A percentile compares a stretch with the other conserved stretches of the same genome.
Conservation (phyloP, 2,329 filamentous ascomycete genomes). For the Pyrenochaeta sp. region DNA sequence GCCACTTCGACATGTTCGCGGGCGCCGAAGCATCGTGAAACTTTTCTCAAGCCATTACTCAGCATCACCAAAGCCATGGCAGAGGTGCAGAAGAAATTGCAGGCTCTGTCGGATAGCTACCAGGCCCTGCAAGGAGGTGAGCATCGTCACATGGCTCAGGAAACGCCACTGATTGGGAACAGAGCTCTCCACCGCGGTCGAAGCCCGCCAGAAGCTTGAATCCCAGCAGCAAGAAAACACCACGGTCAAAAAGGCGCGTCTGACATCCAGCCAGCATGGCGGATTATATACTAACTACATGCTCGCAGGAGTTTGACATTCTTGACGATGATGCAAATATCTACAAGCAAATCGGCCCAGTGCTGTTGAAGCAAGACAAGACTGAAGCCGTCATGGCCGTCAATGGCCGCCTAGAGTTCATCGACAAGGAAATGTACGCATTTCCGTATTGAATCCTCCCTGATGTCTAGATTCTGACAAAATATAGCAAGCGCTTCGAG, state of each 20-base stretch:
- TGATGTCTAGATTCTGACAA: slow-evolving; percentile 7
- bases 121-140: slow-evolving; percentile 84
- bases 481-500: slow-evolving; percentile 69
- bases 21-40: slow-evolving; percentile 18
- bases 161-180: no score
- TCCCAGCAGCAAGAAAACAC: slow-evolving; percentile 93
- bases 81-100: slow-evolving; percentile 77
- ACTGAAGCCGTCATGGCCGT: slow-evolving; percentile 89
- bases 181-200: slow-evolving; percentile 82
- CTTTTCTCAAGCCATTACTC: slow-evolving; percentile 31
- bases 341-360: slow-evolving; percentile 94
- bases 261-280: neutral
- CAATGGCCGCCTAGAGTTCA: slow-evolving; percentile 88
- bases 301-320: slow-evolving; percentile 75
- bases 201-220: slow-evolving; percentile 88
- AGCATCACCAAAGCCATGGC: slow-evolving; percentile 41
- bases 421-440: slow-evolving; percentile 87
- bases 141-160: no score
- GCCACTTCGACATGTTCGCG: slow-evolving; percentile 31
- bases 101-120: slow-evolving; percentile 85
- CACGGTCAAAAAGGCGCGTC: slow-evolving; percentile 77
- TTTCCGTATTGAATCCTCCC: neutral
- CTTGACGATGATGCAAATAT: slow-evolving; percentile 85
- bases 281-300: slow-evolving; percentile 3
- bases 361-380: slow-evolving; percentile 93